Percentiles rank a stretch among this genome's conserved stretches.
Evolutionary conservation across 2,329 filamentous ascomycete genomes (phyloP).

Genomic region (Gliomastix tumulicola): DNA sequence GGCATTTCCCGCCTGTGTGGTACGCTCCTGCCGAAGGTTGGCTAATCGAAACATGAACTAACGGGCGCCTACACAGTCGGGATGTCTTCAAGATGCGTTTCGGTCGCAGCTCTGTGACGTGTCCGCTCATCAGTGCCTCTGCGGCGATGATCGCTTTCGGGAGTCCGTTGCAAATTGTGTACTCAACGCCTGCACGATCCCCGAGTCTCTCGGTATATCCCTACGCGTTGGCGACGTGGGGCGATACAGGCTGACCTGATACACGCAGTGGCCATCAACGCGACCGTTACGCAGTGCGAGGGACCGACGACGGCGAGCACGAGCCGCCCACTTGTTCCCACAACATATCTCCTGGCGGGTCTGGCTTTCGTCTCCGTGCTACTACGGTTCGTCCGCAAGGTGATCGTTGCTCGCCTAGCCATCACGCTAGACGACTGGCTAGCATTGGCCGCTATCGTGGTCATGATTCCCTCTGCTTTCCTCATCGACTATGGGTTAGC

Average conservation of each 20-base stretch:
- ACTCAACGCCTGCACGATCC: constrained; percentile 11
- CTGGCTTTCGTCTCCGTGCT: constrained; percentile 27
- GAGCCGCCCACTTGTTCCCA: constrained; percentile 20
- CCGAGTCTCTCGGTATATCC: constrained; percentile 8
- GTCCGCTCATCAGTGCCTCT: too few species aligned
- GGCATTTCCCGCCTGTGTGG: too few species aligned
- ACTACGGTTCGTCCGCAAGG: constrained; percentile 24
- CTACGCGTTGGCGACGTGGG: not conserved
- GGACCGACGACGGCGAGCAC: constrained; percentile 22
- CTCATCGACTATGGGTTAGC: constrained; percentile 19
- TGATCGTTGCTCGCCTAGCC: constrained; percentile 12
- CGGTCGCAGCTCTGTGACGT: too few species aligned
- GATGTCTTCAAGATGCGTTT: too few species aligned
- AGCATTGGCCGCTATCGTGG: constrained; percentile 4
- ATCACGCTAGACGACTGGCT: constrained; percentile 10
- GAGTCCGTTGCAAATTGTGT: too few species aligned
- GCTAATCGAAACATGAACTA: too few species aligned
- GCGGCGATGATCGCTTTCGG: too few species aligned
- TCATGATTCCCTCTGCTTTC: constrained; percentile 13
- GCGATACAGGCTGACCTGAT: not conserved
- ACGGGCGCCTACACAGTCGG: too few species aligned
- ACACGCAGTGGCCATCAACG: constrained; percentile 12
- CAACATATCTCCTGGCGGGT: too few species aligned
- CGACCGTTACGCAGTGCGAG: constrained; percentile 15
- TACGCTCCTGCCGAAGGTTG: too few species aligned